Evolutionary conservation across 2,329 filamentous ascomycete genomes (phyloP).

Genomic region (Phialophora tarda): DNA sequence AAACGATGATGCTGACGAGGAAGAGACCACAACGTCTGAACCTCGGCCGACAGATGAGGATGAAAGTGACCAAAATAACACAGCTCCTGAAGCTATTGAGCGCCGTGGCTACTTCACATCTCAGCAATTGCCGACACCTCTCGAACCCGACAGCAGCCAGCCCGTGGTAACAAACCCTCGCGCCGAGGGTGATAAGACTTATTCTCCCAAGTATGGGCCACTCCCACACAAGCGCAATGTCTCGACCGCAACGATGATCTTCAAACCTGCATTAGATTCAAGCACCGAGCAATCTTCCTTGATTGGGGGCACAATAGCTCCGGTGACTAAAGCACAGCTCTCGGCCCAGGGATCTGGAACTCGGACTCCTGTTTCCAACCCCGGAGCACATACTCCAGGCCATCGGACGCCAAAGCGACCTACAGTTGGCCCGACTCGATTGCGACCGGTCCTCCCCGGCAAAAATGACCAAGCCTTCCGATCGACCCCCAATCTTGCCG

Average conservation of each 20-base stretch:
- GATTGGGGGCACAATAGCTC: constrained; percentile 12
- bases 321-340: constrained; percentile 9
- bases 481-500: constrained; percentile 62
- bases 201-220: constrained; percentile 36
- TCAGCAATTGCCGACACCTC: not conserved
- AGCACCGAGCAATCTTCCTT: constrained; percentile 31
- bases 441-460: constrained; percentile 63
- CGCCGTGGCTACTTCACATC: constrained; percentile 25
- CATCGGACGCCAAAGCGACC: constrained; percentile 54
- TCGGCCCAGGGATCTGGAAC: constrained; percentile 39
- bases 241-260: constrained; percentile 83
- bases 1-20: constrained; percentile 72
- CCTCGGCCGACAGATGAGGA: constrained; percentile 12
- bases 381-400: constrained; percentile 37
- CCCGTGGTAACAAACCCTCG: constrained; percentile 1
- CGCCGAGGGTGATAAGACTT: not conserved
- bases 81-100: not conserved
- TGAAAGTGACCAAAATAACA: constrained; percentile 1
- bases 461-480: constrained; percentile 56
- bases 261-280: constrained; percentile 65
- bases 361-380: constrained; percentile 38
- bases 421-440: constrained; percentile 48
- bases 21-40: constrained; percentile 38
- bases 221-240: constrained; percentile 71
- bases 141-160: not conserved